phyloP scores from a whole-genome alignment of 495 filamentous ascomycete genomes.

The Neurospora tetraspora region DNA sequence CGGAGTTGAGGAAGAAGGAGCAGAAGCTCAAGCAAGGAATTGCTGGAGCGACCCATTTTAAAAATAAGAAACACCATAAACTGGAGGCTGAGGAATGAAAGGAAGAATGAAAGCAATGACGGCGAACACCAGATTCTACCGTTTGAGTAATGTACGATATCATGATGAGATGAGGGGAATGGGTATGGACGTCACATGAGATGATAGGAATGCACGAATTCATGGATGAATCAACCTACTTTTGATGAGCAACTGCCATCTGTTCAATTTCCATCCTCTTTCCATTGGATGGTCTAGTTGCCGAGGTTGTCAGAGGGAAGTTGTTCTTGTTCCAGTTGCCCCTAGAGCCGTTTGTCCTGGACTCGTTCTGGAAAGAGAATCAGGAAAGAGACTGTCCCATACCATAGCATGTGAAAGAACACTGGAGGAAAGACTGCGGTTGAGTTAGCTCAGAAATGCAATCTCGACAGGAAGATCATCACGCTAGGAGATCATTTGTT shows the following conservation, averaged over 20 bases:
- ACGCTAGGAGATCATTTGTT: not conserved
- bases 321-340: not conserved
- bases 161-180: not conserved
- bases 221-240: not conserved
- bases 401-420: not conserved
- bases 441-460: not conserved
- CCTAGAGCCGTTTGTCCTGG: not conserved
- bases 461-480: not conserved
- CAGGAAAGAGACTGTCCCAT: not conserved
- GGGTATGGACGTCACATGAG: not conserved
- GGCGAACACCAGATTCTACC: not conserved
- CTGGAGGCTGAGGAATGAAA: not conserved
- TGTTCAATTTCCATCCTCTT: not conserved
- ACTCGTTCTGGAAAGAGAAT: not conserved
- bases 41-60: not conserved
- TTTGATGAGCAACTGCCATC: not conserved
- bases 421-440: not conserved
- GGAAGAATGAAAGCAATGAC: not conserved
- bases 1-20: constrained; percentile 11
- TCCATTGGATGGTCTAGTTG: not conserved
- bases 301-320: not conserved
- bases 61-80: not conserved
- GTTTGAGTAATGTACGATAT: not conserved
- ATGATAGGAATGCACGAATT: not conserved
- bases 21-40: not conserved